Evolutionary conservation across 495 filamentous ascomycete genomes (phyloP).

Genomic region (Darksidea phi): DNA sequence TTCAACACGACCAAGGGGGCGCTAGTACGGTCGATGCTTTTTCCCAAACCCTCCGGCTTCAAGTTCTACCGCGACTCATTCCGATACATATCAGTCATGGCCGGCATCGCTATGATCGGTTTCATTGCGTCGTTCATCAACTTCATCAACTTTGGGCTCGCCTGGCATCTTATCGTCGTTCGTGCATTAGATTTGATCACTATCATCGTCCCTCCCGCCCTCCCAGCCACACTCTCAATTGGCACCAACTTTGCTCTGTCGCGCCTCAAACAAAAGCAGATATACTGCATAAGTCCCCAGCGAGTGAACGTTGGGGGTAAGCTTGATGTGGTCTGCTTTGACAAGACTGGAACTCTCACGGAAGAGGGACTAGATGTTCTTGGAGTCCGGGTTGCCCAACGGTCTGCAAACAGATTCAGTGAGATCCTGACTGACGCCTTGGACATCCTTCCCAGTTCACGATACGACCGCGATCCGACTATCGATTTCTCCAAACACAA

Average conservation of each 20-base stretch:
- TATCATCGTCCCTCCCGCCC: constrained; percentile 92
- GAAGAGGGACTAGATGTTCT: constrained; percentile 97
- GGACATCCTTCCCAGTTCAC: constrained; percentile 54
- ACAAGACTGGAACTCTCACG: constrained; percentile 97
- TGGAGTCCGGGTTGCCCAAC: constrained; percentile 73
- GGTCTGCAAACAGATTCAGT: constrained; percentile 60
- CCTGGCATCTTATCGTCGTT: constrained; percentile 86
- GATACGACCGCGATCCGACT: constrained; percentile 55
- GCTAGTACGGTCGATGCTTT: constrained; percentile 95
- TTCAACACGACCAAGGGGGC: constrained; percentile 98
- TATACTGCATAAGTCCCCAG: constrained; percentile 98
- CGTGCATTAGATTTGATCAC: constrained; percentile 94
- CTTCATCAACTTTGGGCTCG: constrained; percentile 77
- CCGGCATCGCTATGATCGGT: constrained; percentile 76
- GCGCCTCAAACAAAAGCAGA: constrained; percentile 78
- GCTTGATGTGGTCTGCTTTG: constrained; percentile 93
- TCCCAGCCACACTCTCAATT: constrained; percentile 96
- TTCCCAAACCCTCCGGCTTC: constrained; percentile 96
- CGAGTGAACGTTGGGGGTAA: constrained; percentile 95
- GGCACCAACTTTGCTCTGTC: constrained; percentile 93
- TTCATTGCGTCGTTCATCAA: constrained; percentile 91
- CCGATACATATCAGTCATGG: constrained; percentile 97
- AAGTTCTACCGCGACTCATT: constrained; percentile 98
- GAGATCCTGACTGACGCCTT: constrained; percentile 57
- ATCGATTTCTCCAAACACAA: constrained; percentile 63